Evolutionary conservation across 805 yeast genomes (phyloP), one percentile per base, ranked within the genome.

Genomic region (Cephaloascus albidus): DNA sequence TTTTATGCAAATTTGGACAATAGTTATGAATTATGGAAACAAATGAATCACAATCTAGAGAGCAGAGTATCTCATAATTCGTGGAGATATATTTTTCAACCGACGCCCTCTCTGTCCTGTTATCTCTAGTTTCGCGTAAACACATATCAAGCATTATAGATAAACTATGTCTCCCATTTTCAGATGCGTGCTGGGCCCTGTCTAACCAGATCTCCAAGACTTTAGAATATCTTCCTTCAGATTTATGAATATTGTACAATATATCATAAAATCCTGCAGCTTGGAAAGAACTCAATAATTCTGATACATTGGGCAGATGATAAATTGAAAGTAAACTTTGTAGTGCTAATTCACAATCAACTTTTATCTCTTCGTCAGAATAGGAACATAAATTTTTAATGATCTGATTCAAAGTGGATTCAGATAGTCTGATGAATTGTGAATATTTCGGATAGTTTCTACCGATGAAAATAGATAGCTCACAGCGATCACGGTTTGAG

Each of bases 371-470:
- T 1, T 45, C 46, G 8, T 55, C 56, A 14, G 60, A 48, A 37
- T 54, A 61, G 16, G 62, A 47, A 48, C 85, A 81, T 28, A 88
- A 58, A 3, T 55, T 58, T 3, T 65, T 58, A 19, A 83, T 60
- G 0, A 82, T 60, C 3, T 57, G 53, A 4, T 71, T 70, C 33
- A 84, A 53, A 2, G 66, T 59, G 1, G 76, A 63, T 40, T 81
- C 93, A 1, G 88, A 73, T 1, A 93, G 55, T 35, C 86, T 68
- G 10, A 90, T 69, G 45, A 85, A 89, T 57, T 90, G 98, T 10
- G 76, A 68, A 55, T 84, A 90, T 53, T 90, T 93, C 2, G 96
- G 82, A 44, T 81, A 77, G 52, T 85, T 89, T 42, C 90, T 60
- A 0, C 90, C 85, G 27, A 90, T 57, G 51, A 90, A 93, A 3